Percentiles rank a stretch among this genome's conserved stretches.
These are phyloP conservation scores for Petrea volubilis DNA, from an alignment of 257 asterid genomes.

Conservation along the genomic window DNA sequence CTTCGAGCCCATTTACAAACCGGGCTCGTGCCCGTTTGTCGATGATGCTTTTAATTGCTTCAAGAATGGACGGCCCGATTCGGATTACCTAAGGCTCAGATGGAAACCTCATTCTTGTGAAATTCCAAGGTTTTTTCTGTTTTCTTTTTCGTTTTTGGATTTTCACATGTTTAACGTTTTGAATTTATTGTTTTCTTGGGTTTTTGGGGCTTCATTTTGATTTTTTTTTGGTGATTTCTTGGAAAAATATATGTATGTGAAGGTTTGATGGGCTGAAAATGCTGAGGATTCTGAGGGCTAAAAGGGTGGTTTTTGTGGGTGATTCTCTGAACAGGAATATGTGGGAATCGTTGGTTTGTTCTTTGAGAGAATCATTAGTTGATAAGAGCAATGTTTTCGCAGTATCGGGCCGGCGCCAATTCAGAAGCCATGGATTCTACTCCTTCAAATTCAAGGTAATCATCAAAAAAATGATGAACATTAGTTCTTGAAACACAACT, in stretches of 20 bases:
- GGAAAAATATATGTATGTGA: background rate
- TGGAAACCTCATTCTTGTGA: conserved; percentile 60
- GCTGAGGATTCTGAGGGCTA: conserved; percentile 54
- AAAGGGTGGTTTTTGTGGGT: conserved; percentile 63
- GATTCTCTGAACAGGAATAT: conserved; percentile 71
- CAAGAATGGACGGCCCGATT: conserved; percentile 64
- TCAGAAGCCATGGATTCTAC: conserved; percentile 50
- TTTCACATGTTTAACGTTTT: background rate
- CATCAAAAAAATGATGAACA: background rate
- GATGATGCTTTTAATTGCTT: conserved; percentile 60
- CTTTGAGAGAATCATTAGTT: conserved; percentile 39
- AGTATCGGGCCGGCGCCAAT: conserved; percentile 42
- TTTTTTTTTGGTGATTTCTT: background rate
- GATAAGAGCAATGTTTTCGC: conserved; percentile 43
- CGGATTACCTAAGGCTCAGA: conserved; percentile 42
- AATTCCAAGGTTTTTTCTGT: conserved; percentile 51
- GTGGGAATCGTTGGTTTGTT: conserved; percentile 72
- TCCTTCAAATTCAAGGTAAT: conserved; percentile 56
- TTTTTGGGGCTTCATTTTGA: background rate
- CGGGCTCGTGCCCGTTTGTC: conserved; percentile 47
- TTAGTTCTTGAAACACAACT: background rate
- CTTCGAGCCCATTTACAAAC: conserved; percentile 39
- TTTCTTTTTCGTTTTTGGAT: background rate
- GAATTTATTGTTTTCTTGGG: background rate
- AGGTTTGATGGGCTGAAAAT: conserved; percentile 60